phyloP scores from a whole-genome alignment of 2,329 filamentous ascomycete species.

The Fusarium nematophilum region DNA sequence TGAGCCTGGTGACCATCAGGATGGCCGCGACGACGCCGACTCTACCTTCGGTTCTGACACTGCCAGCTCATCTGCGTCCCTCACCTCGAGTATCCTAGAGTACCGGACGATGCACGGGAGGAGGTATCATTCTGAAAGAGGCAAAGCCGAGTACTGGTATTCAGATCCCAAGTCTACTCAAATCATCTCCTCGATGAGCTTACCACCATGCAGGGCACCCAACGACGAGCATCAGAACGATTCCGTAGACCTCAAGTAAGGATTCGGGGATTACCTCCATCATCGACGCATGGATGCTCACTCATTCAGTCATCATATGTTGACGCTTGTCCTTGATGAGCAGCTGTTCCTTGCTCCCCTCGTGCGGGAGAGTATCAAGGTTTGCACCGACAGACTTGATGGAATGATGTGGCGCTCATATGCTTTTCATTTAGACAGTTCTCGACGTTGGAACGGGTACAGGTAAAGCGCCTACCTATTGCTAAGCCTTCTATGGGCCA shows the following conservation, averaged over 20 bases:
- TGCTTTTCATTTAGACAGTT: neutral
- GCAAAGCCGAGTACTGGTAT: neutral
- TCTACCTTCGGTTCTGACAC: neutral
- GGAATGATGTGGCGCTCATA: neutral
- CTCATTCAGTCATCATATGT: neutral
- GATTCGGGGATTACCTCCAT: too few relatives aligned
- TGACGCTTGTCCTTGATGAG: neutral
- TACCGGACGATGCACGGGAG: neutral
- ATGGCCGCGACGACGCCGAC: neutral
- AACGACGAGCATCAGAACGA: neutral
- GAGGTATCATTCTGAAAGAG: neutral
- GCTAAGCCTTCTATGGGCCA: neutral
- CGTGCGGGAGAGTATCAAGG: neutral
- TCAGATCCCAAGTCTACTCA: neutral
- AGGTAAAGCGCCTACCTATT: neutral
- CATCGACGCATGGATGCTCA: neutral
- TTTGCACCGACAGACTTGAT: neutral
- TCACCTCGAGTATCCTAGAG: neutral
- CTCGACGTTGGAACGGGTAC: constrained; percentile 1
- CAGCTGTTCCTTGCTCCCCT: neutral
- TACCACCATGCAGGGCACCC: neutral
- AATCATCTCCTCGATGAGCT: neutral
- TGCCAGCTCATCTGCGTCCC: neutral
- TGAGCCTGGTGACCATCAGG: too few relatives aligned
- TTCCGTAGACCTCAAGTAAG: neutral